phyloP scores from a whole-genome alignment of 345 rosid species.

The Citrus cavaleriei region DNA sequence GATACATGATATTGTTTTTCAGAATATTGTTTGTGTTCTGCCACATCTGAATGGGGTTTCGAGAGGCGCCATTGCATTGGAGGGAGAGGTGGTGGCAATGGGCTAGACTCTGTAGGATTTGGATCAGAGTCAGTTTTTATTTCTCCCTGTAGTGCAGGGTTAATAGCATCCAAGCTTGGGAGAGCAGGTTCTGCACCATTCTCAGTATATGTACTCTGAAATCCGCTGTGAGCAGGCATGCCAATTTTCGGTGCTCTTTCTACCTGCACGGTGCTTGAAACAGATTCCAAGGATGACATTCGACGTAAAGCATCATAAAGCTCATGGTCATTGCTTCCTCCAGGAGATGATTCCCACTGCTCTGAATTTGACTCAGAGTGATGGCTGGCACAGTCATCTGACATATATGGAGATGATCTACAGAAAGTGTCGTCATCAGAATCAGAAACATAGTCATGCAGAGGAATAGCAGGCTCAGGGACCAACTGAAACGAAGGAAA shows the following conservation, averaged over 20 bases:
- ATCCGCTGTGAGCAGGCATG: slow-evolving; percentile 14
- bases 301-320: slow-evolving; percentile 39
- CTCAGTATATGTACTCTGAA: slow-evolving; percentile 19
- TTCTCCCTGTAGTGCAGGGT: slow-evolving; percentile 27
- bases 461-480: slow-evolving; percentile 47
- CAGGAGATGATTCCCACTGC: slow-evolving; percentile 75
- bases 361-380: slow-evolving; percentile 72
- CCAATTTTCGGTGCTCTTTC: slow-evolving; percentile 14
- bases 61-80: slow-evolving; percentile 66
- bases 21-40: slow-evolving; percentile 31
- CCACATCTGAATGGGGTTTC: slow-evolving; percentile 30
- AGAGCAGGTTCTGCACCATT: slow-evolving; percentile 44
- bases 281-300: slow-evolving; percentile 34
- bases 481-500: slow-evolving; percentile 92
- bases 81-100: slow-evolving; percentile 73
- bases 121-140: slow-evolving; percentile 14
- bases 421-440: slow-evolving; percentile 89
- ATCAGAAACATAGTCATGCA: slow-evolving; percentile 38
- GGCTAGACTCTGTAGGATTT: slow-evolving; percentile 29
- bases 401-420: slow-evolving; percentile 66
- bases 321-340: slow-evolving; percentile 42
- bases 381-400: slow-evolving; percentile 63
- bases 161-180: slow-evolving; percentile 49
- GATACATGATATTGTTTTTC: slow-evolving; percentile 27
- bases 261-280: slow-evolving; percentile 34